Base-by-base conservation (phyloP, 257 asterid species). In the Prunella vulgaris region DNA sequence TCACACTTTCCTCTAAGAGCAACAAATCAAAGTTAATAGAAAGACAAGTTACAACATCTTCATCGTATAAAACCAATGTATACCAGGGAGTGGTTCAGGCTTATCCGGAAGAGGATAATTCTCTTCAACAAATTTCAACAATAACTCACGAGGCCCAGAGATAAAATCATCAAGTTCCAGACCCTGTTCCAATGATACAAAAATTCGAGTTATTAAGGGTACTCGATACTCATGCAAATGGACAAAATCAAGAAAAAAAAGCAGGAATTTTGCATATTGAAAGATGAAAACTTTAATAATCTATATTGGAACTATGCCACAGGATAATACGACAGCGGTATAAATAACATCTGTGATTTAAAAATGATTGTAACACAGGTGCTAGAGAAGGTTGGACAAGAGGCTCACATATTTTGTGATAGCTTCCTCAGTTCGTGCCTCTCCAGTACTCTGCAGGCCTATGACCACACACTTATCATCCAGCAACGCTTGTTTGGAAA, bases 401-500 rank as follows among this genome's bases (percentile, higher is more conserved):
- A 76, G 63, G 60, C 96, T 76, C 75, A 94, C 99, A 80, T 91
- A 84, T 94, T 94, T 94, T 64, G 96, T 82, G 60, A 94, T 84
- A 21, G 95, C 97, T 86, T 91, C 99, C 76, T 94, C 99, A 18
- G 97, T 91, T 42, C 97, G 88, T 56, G 97, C 99, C 80, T 91
- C 99, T 83, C 99, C 99, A 69, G 99, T 94, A 74, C 97, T 94
- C 84, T 94, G 99, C 64, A 94, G 81, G 78, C 99, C 97, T 70
- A 94, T 69, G 71, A 94, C 97, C 74, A 87, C 96, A 80, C 97
- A 89, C 77, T 94, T 94, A 74, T 84, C 75, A 24, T 84, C 87
- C 76, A 66, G 62, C 82, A 94, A 79, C 71, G 97, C 97, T 83
- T 84, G 88, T 81, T 87, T 75, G 48, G 97, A 84, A 52, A 94